A percentile compares a stretch with the other conserved stretches of the same genome.
These are phyloP conservation scores for Arthromyces matolae DNA, from an alignment of 768 basidiomycete species.

Conservation along the genomic window DNA sequence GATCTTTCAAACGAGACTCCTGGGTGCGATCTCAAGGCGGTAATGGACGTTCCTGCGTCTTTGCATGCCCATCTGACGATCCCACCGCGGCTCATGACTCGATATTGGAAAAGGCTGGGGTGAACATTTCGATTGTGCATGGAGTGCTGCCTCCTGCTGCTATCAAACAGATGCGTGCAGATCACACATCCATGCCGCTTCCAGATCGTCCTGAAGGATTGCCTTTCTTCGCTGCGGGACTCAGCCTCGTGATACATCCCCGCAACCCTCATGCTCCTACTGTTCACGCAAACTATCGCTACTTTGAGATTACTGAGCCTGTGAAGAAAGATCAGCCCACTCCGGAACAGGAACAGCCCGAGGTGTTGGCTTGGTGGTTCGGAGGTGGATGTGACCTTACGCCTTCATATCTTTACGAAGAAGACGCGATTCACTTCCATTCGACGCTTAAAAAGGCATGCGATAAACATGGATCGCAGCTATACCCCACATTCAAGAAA, in stretches of 20 bases:
- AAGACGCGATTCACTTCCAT: conserved; percentile 89
- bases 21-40: conserved; percentile 76
- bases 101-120: conserved; percentile 91
- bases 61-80: conserved; percentile 48
- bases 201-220: conserved; percentile 58
- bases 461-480: conserved; percentile 59
- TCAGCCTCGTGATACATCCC: conserved; percentile 92
- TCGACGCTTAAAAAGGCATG: conserved; percentile 69
- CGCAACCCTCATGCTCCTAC: conserved; percentile 92
- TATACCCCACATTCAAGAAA: conserved; percentile 81
- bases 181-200: conserved; percentile 76
- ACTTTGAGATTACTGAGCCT: conserved; percentile 84
- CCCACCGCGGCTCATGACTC: conserved; percentile 29
- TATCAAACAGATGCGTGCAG: conserved; percentile 91
- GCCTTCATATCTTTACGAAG: conserved; percentile 85
- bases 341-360: conserved; percentile 36
- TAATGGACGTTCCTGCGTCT: conserved; percentile 79
- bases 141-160: conserved; percentile 85
- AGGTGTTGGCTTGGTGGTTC: conserved; percentile 94
- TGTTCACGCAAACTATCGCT: conserved; percentile 94
- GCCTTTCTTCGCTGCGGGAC: conserved; percentile 91
- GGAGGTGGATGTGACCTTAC: conserved; percentile 96
- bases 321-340: conserved; percentile 22
- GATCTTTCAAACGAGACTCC: conserved; percentile 75
- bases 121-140: conserved; percentile 91